phyloP scores from a whole-genome alignment of 2,329 filamentous ascomycete genomes.

The Fusarium floridanum region DNA sequence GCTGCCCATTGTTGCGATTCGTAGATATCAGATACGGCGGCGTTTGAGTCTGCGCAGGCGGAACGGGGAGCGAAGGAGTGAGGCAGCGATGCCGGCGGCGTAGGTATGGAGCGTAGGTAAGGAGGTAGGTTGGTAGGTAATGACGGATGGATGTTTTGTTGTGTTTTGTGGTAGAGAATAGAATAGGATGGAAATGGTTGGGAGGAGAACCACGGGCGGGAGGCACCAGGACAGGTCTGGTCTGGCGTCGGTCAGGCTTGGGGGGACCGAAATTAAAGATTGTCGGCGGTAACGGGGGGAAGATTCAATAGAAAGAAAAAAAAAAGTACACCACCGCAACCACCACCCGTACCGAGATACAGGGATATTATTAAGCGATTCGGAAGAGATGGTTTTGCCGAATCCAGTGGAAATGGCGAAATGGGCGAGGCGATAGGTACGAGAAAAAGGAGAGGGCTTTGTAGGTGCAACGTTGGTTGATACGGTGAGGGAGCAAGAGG shows the following conservation, averaged over 20 bases:
- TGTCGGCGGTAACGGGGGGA: constrained; percentile 37
- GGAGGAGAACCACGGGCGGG: constrained; percentile 38
- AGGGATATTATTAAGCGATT: constrained; percentile 37
- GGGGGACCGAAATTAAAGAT: constrained; percentile 48
- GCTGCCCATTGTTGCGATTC: constrained; percentile 68
- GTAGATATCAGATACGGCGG: constrained; percentile 30
- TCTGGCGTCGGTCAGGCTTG: constrained; percentile 43
- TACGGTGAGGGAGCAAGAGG: constrained; percentile 23
- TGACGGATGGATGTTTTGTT: constrained; percentile 35
- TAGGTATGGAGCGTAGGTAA: constrained; percentile 28
- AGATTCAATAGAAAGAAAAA: constrained; percentile 15
- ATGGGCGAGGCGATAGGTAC: not conserved
- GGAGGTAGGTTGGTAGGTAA: not conserved
- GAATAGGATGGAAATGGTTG: constrained; percentile 36
- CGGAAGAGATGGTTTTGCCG: constrained; percentile 35
- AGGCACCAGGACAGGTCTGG: constrained; percentile 42
- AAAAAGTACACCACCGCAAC: constrained; percentile 27
- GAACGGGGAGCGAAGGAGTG: constrained; percentile 22
- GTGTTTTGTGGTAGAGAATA: constrained; percentile 35
- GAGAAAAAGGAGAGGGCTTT: constrained; percentile 12
- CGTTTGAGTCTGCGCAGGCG: constrained; percentile 26
- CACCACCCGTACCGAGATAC: constrained; percentile 34
- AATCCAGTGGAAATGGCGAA: constrained; percentile 31
- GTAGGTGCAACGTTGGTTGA: constrained; percentile 13
- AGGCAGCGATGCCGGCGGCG: constrained; percentile 24